phyloP scores from a whole-genome alignment of 306 rosid species.

The Dalbergia oliveri region DNA sequence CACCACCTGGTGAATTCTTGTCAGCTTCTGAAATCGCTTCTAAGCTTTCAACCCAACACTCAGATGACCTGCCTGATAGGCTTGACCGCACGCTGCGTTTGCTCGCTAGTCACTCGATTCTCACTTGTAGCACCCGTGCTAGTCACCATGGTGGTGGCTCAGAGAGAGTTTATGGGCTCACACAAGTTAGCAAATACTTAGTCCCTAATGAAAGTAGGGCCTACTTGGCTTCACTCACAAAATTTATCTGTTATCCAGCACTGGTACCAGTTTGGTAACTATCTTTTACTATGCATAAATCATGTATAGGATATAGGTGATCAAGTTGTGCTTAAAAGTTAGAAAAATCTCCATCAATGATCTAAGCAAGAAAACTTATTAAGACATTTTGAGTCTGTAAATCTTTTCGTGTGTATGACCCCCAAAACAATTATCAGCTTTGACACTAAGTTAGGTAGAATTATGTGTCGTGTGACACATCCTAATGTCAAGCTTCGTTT shows the following conservation, averaged over 20 bases:
- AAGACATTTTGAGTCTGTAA: too few relatives aligned
- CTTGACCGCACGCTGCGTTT: constrained; percentile 45
- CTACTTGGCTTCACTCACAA: neutral
- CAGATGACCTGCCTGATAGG: constrained; percentile 26
- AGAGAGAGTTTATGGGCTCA: constrained; percentile 26
- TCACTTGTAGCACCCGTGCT: constrained; percentile 5
- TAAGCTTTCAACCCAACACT: constrained; percentile 17
- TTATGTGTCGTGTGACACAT: too few relatives aligned
- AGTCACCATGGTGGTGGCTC: neutral
- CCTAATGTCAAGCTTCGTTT: too few relatives aligned
- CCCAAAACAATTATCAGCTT: too few relatives aligned
- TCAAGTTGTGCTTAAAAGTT: too few relatives aligned
- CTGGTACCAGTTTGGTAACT: constrained; percentile 17
- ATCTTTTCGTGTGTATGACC: too few relatives aligned
- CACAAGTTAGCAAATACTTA: constrained; percentile 33
- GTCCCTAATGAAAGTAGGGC: neutral
- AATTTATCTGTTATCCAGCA: neutral
- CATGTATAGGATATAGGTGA: too few relatives aligned
- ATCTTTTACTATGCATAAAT: too few relatives aligned
- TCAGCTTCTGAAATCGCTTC: constrained; percentile 43
- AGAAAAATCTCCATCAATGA: too few relatives aligned
- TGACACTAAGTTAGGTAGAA: too few relatives aligned
- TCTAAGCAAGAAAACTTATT: too few relatives aligned
- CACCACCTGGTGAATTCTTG: constrained; percentile 3
- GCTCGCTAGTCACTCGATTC: constrained; percentile 39